Percentiles rank a stretch among this genome's conserved stretches.
These are phyloP conservation scores for Orbilia quercus DNA, from an alignment of 2,329 filamentous ascomycete species.

Conservation along the genomic window DNA sequence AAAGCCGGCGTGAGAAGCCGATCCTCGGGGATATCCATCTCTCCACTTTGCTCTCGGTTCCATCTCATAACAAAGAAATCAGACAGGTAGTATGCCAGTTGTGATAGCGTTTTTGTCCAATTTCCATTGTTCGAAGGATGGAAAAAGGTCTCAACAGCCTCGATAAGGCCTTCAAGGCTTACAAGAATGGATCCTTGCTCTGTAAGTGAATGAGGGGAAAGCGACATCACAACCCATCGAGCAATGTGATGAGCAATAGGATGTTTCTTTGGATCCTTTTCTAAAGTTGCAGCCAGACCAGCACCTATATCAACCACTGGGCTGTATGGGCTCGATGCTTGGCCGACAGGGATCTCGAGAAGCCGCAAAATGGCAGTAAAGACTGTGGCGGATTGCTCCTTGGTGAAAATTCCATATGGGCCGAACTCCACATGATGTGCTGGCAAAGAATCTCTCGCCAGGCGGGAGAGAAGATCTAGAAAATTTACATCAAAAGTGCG, in stretches of 20 bases:
- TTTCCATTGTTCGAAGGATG: conserved; percentile 94
- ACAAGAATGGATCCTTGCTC: conserved; percentile 82
- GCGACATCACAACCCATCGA: conserved; percentile 89
- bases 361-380: conserved; percentile 91
- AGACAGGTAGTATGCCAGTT: conserved; percentile 89
- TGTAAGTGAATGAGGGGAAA: conserved; percentile 84
- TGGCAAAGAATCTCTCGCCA: conserved; percentile 83
- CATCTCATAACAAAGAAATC: conserved; percentile 98
- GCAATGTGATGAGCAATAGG: conserved; percentile 92
- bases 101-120: conserved; percentile 90
- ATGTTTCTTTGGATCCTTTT: conserved; percentile 93
- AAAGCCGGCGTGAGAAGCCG: conserved; percentile 82
- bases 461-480: conserved; percentile 86
- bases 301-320: conserved; percentile 80
- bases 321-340: conserved; percentile 92
- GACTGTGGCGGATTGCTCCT: conserved; percentile 89
- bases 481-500: conserved; percentile 87
- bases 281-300: conserved; percentile 84
- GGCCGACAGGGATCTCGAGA: conserved; percentile 94
- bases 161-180: conserved; percentile 88
- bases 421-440: conserved; percentile 81
- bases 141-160: conserved; percentile 98
- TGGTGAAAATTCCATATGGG: conserved; percentile 89
- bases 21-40: conserved; percentile 84
- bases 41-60: conserved; percentile 93